phyloP scores from a whole-genome alignment of 495 filamentous ascomycete species.

The Hypoxylon fragiforme region DNA sequence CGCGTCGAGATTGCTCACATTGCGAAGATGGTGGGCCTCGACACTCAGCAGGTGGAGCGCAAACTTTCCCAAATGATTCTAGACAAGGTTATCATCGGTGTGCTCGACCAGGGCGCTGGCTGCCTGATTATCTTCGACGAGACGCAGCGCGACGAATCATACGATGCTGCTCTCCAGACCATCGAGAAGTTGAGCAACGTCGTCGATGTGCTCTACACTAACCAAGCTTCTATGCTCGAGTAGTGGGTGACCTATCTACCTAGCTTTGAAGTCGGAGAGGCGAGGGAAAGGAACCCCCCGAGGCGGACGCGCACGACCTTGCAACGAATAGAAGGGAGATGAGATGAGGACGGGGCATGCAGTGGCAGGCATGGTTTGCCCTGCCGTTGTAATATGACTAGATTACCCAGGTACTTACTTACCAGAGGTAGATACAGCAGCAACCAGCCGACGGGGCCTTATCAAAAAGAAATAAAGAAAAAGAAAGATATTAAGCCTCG shows the following conservation, averaged over 20 bases:
- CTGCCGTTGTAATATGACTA: conserved; percentile 30
- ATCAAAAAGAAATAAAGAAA: conserved; percentile 9
- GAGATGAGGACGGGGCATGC: too few relatives aligned
- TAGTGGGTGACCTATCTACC: conserved; percentile 57
- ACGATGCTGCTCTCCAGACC: conserved; percentile 90
- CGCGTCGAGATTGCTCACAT: conserved; percentile 96
- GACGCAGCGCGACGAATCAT: conserved; percentile 87
- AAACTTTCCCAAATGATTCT: conserved; percentile 99
- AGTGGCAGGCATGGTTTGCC: neutral
- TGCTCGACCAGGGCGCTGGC: conserved; percentile 95
- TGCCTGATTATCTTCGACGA: conserved; percentile 97
- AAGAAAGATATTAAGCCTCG: too few relatives aligned
- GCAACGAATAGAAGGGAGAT: too few relatives aligned
- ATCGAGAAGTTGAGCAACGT: conserved; percentile 98
- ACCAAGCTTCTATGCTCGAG: conserved; percentile 94
- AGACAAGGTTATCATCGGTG: conserved; percentile 96
- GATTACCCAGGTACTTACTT: conserved; percentile 7
- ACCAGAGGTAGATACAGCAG: neutral
- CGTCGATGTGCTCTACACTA: conserved; percentile 95
- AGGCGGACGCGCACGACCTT: too few relatives aligned
- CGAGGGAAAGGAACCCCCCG: too few relatives aligned
- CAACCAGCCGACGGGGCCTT: neutral
- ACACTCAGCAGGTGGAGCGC: conserved; percentile 94
- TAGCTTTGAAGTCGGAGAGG: too few relatives aligned
- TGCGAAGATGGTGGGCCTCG: conserved; percentile 93